Conservation (phyloP, 345 rosid genomes). For the Firmiana major region DNA sequence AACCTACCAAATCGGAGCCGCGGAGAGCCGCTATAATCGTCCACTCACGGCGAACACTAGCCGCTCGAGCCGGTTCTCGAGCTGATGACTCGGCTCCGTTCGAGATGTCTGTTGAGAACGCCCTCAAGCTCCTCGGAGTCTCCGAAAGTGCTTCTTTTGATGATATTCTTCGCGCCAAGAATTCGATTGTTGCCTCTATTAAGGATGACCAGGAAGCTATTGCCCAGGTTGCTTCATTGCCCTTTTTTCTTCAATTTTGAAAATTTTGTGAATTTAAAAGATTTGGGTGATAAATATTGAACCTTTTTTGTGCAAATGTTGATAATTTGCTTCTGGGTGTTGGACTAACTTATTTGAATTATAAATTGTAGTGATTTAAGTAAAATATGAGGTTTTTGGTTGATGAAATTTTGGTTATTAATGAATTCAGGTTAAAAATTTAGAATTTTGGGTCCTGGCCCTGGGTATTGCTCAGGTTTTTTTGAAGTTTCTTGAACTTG, state of each 20-base stretch:
- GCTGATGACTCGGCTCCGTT: constrained; percentile 87
- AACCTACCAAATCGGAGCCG: constrained; percentile 28
- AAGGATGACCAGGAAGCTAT: constrained; percentile 76
- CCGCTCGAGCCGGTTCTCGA: constrained; percentile 55
- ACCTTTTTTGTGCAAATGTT: background rate
- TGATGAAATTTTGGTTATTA: no score
- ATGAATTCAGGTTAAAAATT: background rate
- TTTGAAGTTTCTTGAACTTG: background rate
- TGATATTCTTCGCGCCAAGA: constrained; percentile 93
- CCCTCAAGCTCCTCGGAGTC: constrained; percentile 92
- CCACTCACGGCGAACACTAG: constrained; percentile 36
- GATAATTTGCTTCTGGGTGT: background rate
- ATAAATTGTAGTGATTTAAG: background rate
- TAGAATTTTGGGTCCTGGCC: background rate
- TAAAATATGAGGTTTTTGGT: background rate
- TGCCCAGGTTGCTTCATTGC: constrained; percentile 56
- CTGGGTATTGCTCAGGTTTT: background rate
- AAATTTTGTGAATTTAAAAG: background rate
- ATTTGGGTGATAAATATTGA: constrained; percentile 6
- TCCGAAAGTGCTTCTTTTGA: constrained; percentile 84
- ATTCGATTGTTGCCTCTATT: constrained; percentile 60
- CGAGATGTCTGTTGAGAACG: constrained; percentile 95
- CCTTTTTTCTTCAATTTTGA: background rate
- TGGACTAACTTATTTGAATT: background rate
- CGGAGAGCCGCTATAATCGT: constrained; percentile 37